phyloP scores from a whole-genome alignment of 2,329 filamentous ascomycete genomes.

The Chalara sp. region DNA sequence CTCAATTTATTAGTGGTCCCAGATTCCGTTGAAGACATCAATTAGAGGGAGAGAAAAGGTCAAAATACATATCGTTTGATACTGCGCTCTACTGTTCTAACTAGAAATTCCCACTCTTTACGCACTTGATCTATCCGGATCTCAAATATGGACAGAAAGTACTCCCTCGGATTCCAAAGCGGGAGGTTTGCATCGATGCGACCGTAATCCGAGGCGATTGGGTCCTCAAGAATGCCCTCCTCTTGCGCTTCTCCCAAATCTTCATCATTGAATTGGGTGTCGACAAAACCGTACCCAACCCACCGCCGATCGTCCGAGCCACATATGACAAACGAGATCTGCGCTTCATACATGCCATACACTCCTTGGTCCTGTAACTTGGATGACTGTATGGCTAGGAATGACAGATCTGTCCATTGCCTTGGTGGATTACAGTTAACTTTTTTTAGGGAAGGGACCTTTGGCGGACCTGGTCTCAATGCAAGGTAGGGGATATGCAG shows the following conservation, averaged over 20 bases:
- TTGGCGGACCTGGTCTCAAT: neutral
- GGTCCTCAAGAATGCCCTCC: neutral
- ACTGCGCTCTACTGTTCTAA: neutral
- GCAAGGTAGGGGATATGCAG: conserved; percentile 2
- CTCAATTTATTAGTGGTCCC: neutral
- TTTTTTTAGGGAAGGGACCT: neutral
- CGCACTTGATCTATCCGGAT: neutral
- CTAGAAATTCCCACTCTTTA: neutral
- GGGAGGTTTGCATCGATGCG: neutral
- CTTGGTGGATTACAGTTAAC: neutral
- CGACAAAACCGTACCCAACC: conserved; percentile 6
- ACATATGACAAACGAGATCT: conserved; percentile 4
- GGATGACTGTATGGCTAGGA: neutral
- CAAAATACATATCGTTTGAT: conserved; percentile 3
- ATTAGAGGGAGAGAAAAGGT: neutral
- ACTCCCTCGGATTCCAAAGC: conserved; percentile 4
- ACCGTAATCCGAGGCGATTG: conserved; percentile 1
- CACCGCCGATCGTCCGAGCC: conserved; percentile 4
- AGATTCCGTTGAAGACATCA: neutral
- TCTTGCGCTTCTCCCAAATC: neutral
- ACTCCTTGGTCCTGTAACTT: neutral
- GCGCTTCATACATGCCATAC: conserved; percentile 2
- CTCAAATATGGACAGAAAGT: conserved; percentile 5
- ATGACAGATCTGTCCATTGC: conserved; percentile 6
- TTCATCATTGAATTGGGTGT: neutral